A percentile compares a stretch with the other conserved stretches of the same genome.
These are phyloP conservation scores for Gastrodia elata DNA, from an alignment of 106 monocot genomes.

Conservation along the genomic window DNA sequence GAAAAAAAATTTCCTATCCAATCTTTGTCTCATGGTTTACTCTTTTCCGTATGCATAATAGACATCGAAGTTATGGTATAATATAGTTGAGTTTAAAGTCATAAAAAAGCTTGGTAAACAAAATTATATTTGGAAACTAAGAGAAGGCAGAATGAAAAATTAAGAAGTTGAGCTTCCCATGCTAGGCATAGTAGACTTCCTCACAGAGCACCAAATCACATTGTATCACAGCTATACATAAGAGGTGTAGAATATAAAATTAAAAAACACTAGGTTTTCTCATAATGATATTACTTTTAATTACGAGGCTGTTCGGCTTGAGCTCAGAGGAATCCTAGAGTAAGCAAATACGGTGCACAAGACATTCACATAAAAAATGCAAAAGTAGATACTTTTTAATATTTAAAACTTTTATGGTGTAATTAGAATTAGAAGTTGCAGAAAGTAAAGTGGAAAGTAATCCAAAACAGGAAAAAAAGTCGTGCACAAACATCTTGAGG, in stretches of 20 bases:
- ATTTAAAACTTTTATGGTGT: too few relatives aligned
- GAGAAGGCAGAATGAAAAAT: neutral
- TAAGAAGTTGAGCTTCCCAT: neutral
- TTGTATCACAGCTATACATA: neutral
- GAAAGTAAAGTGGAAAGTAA: too few relatives aligned
- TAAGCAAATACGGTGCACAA: too few relatives aligned
- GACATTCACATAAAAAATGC: too few relatives aligned
- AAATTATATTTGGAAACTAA: neutral
- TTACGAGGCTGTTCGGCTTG: too few relatives aligned
- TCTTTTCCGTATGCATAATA: neutral
- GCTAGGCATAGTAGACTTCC: neutral
- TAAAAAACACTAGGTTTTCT: neutral
- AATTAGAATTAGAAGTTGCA: too few relatives aligned
- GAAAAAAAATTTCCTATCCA: too few relatives aligned
- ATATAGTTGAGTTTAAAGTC: neutral
- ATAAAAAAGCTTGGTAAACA: neutral
- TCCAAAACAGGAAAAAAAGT: too few relatives aligned
- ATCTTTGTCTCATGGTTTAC: too few relatives aligned
- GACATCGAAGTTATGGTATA: neutral
- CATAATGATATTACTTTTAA: neutral
- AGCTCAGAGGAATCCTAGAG: too few relatives aligned
- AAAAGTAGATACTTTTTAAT: too few relatives aligned
- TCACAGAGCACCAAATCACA: neutral
- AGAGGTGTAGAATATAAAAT: neutral
- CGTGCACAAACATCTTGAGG: too few relatives aligned